Conservation (phyloP, 257 asterid genomes). For the Nicotiana tabacum region DNA sequence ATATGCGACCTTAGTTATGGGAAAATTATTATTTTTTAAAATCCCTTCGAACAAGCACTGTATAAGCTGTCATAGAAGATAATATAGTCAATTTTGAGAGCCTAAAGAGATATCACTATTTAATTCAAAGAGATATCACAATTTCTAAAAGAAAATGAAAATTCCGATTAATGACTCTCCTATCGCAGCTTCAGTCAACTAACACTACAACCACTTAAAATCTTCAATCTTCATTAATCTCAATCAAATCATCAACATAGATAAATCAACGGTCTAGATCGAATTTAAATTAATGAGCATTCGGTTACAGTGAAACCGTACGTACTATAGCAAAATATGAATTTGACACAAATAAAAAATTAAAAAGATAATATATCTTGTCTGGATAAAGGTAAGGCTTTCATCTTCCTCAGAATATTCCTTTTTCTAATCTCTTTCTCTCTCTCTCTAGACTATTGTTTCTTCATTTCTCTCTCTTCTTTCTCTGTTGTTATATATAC, state of each 20-base stretch:
- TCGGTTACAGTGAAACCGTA: neutral
- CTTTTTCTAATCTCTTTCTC: constrained; percentile 13
- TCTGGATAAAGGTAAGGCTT: constrained; percentile 61
- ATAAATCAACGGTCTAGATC: neutral
- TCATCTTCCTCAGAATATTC: constrained; percentile 14
- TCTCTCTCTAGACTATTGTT: neutral
- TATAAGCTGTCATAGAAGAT: neutral
- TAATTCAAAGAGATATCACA: neutral
- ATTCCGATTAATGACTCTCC: neutral
- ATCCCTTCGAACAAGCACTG: neutral
- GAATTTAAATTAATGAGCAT: neutral
- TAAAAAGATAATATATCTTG: constrained; percentile 36
- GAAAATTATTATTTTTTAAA: neutral
- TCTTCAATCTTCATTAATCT: too few relatives aligned
- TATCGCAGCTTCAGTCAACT: too few relatives aligned
- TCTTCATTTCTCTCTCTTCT: constrained; percentile 7
- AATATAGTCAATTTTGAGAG: neutral
- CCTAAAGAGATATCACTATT: neutral
- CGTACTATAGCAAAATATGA: neutral
- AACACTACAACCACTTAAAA: too few relatives aligned
- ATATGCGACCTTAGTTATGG: too few relatives aligned
- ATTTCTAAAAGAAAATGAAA: neutral
- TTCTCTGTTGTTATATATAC: neutral
- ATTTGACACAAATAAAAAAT: neutral
- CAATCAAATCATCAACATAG: neutral